These are phyloP conservation scores for Blastobotrys indianensis DNA, from an alignment of 1,139 yeast species.

Conservation along the genomic window DNA sequence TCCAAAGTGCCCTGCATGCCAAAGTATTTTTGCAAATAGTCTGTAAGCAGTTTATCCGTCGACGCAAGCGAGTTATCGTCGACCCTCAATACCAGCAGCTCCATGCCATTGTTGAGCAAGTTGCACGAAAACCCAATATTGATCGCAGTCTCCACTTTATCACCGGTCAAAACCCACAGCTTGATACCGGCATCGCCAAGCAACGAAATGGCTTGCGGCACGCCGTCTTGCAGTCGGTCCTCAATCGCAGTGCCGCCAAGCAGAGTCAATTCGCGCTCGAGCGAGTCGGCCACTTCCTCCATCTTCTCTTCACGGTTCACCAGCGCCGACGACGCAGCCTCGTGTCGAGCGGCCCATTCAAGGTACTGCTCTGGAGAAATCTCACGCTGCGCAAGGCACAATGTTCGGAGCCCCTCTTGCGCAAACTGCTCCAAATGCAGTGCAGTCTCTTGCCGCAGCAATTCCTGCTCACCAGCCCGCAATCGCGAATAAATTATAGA, in stretches of 20 bases:
- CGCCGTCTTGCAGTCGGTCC: conserved; percentile 92
- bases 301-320: conserved; percentile 72
- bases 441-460: conserved; percentile 61
- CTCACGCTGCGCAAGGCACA: conserved; percentile 84
- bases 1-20: conserved; percentile 54
- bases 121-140: conserved; percentile 97
- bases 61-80: conserved; percentile 39
- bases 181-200: conserved; percentile 89
- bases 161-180: conserved; percentile 96
- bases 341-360: conserved; percentile 65
- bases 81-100: conserved; percentile 61
- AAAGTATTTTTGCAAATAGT: conserved; percentile 58
- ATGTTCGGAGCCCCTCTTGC: conserved; percentile 92
- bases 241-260: conserved; percentile 98
- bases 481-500: conserved; percentile 79
- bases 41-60: conserved; percentile 52
- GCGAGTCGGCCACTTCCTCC: conserved; percentile 71
- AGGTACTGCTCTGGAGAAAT: conserved; percentile 54
- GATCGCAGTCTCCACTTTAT: conserved; percentile 95
- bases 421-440: conserved; percentile 87
- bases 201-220: conserved; percentile 84
- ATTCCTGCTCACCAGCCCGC: conserved; percentile 47
- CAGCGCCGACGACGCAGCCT: conserved; percentile 65
- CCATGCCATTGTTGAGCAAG: conserved; percentile 80
- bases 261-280: conserved; percentile 65